A percentile compares a stretch with the other conserved stretches of the same genome.
Conservation (phyloP, 1,284 basidiomycete species). For the Naganishia albida region DNA sequence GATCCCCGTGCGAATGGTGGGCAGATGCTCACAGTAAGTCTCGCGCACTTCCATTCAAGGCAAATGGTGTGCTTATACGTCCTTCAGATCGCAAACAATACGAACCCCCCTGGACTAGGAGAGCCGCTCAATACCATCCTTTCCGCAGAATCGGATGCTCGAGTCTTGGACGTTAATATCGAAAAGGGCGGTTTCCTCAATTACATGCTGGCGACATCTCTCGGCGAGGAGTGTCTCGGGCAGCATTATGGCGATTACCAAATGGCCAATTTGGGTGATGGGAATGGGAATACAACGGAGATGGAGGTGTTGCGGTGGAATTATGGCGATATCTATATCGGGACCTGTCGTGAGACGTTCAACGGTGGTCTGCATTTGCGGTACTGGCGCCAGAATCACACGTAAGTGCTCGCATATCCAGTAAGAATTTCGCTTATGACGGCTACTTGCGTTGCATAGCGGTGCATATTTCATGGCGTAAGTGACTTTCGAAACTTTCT, state of each 20-base stretch:
- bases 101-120: slow-evolving; percentile 72
- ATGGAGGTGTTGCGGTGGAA: slow-evolving; percentile 76
- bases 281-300: slow-evolving; percentile 71
- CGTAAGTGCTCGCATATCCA: slow-evolving; percentile 34
- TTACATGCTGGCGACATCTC: slow-evolving; percentile 61
- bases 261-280: slow-evolving; percentile 80
- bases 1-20: slow-evolving; percentile 29
- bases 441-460: slow-evolving; percentile 49
- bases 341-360: slow-evolving; percentile 80
- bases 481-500: slow-evolving; percentile 26
- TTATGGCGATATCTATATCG: slow-evolving; percentile 72
- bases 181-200: slow-evolving; percentile 74
- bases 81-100: slow-evolving; percentile 60
- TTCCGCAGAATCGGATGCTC: slow-evolving; percentile 72
- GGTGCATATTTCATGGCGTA: slow-evolving; percentile 79
- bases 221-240: slow-evolving; percentile 72
- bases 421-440: not conserved
- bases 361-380: slow-evolving; percentile 87
- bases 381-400: slow-evolving; percentile 81
- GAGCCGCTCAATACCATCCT: slow-evolving; percentile 89
- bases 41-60: no score
- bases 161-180: slow-evolving; percentile 66
- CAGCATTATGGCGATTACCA: slow-evolving; percentile 73
- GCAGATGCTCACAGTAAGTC: slow-evolving; percentile 29
- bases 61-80: not conserved